phyloP scores from a whole-genome alignment of 2,329 filamentous ascomycete species.

The Pseudogymnoascus sp. region DNA sequence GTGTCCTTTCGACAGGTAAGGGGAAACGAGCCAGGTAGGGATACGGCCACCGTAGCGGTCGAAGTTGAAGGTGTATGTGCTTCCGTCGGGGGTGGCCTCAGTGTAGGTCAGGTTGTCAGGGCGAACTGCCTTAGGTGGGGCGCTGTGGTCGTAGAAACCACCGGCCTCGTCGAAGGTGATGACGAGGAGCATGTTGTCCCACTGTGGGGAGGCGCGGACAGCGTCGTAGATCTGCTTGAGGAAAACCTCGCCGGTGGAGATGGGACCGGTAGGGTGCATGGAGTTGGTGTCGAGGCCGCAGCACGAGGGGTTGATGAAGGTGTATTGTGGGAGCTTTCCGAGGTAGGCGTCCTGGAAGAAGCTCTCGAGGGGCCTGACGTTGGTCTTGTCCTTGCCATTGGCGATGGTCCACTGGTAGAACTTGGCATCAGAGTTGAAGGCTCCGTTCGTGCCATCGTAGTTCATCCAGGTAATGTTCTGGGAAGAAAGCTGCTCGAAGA shows the following conservation, averaged over 20 bases:
- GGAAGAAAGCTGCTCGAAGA: slow-evolving; percentile 34
- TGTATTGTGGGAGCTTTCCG: slow-evolving; percentile 36
- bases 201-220: slow-evolving; percentile 35
- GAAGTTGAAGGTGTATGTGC: slow-evolving; percentile 32
- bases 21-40: slow-evolving; percentile 35
- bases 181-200: slow-evolving; percentile 39
- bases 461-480: slow-evolving; percentile 36
- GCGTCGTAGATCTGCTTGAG: slow-evolving; percentile 39
- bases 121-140: slow-evolving; percentile 30
- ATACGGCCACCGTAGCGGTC: slow-evolving; percentile 35
- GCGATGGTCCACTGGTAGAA: slow-evolving; percentile 36
- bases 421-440: slow-evolving; percentile 34
- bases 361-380: slow-evolving; percentile 30
- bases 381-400: slow-evolving; percentile 26
- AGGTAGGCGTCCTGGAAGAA: slow-evolving; percentile 37
- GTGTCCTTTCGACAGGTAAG: slow-evolving; percentile 33
- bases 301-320: slow-evolving; percentile 43
- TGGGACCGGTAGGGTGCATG: slow-evolving; percentile 36
- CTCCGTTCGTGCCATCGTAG: slow-evolving; percentile 31
- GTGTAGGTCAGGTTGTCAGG: slow-evolving; percentile 30
- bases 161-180: slow-evolving; percentile 40
- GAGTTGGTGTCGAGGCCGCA: slow-evolving; percentile 29
- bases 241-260: slow-evolving; percentile 36
- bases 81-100: slow-evolving; percentile 29
- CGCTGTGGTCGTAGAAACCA: slow-evolving; percentile 39